Evolutionary conservation across 257 asterid species (phyloP).

Genomic region (Fraxinus anomala): DNA sequence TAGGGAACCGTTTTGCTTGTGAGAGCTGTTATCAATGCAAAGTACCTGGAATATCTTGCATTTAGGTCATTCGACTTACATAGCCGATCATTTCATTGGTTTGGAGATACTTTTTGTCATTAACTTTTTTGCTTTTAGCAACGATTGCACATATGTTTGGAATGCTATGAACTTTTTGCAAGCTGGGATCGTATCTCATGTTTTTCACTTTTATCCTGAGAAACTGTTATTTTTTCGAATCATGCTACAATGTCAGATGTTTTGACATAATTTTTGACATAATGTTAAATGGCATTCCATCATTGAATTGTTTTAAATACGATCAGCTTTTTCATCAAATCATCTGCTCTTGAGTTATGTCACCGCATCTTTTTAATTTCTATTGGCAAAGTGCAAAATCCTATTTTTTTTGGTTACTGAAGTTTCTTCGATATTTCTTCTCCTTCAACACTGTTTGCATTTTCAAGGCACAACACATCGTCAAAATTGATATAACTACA

Average conservation of each 20-base stretch:
- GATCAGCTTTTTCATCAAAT: too few relatives aligned
- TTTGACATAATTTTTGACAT: too few relatives aligned
- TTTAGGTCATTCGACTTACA: constrained; percentile 1
- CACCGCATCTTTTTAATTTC: too few relatives aligned
- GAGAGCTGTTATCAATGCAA: constrained; percentile 23
- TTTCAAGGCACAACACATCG: neutral
- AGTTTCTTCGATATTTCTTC: neutral
- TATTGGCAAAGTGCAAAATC: too few relatives aligned
- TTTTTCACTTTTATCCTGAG: neutral
- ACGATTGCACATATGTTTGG: constrained; percentile 31
- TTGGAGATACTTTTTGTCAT: constrained; percentile 15
- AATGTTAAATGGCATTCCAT: too few relatives aligned
- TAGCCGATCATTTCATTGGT: constrained; percentile 20
- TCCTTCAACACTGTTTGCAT: too few relatives aligned
- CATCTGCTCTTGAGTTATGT: too few relatives aligned
- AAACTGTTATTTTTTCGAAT: neutral
- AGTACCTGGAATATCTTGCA: constrained; percentile 7
- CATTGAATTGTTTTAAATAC: too few relatives aligned
- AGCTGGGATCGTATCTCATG: neutral
- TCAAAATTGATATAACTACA: too few relatives aligned
- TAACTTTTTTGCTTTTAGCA: constrained; percentile 27
- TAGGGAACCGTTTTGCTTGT: neutral
- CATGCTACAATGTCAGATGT: too few relatives aligned
- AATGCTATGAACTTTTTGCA: constrained; percentile 4
- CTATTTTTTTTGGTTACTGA: too few relatives aligned